A percentile compares a stretch with the other conserved stretches of the same genome.
Evolutionary conservation across 805 yeast genomes (phyloP).

Genomic region (Yarrowia sp.): DNA sequence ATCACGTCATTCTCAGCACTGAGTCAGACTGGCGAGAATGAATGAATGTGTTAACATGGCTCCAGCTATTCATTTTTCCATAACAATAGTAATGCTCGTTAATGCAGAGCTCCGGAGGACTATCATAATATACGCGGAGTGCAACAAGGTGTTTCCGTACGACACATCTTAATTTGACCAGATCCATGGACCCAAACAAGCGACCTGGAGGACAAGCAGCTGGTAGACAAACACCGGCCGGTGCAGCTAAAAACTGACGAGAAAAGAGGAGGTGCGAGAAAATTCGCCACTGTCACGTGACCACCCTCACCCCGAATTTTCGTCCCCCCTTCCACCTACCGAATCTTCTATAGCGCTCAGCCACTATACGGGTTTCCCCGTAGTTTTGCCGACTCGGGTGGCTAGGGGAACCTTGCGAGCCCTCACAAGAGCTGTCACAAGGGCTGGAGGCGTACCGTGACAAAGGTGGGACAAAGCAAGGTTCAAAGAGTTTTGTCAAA

Average conservation of each 20-base stretch:
- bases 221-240: no score
- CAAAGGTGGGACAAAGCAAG: neutral
- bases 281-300: no score
- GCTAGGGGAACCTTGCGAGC: constrained; percentile 17
- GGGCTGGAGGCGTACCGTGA: constrained; percentile 13
- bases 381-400: constrained; percentile 21
- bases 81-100: no score
- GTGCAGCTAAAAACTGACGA: no score
- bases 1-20: constrained; percentile 23
- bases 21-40: neutral
- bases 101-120: no score
- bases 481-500: constrained; percentile 6
- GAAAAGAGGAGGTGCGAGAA: no score
- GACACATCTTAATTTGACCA: constrained; percentile 9
- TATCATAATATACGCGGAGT: neutral
- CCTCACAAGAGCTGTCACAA: constrained; percentile 31
- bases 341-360: no score
- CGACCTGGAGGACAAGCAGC: neutral
- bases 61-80: no score
- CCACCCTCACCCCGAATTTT: no score
- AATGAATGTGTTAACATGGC: no score
- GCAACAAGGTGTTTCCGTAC: constrained; percentile 1
- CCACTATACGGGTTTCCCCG: constrained; percentile 26
- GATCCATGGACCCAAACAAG: constrained; percentile 3
- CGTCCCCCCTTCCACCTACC: neutral